Base-by-base conservation (phyloP, 164 flowering plant genomes). In the Protea cynaroides region DNA sequence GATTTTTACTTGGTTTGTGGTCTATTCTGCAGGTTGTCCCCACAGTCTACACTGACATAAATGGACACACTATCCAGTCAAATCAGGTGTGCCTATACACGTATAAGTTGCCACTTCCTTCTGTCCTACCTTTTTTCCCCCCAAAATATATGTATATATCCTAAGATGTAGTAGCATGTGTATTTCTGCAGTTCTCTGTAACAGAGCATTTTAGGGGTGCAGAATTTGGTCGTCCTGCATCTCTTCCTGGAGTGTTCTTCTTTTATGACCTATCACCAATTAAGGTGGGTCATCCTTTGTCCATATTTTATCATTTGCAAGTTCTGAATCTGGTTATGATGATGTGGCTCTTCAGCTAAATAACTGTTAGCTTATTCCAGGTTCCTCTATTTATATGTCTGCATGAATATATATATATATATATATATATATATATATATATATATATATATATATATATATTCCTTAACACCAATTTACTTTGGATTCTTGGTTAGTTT, bases 231-330 rank as follows among this genome's bases (percentile, higher is more conserved):
- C 86, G 65, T 55, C 73, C 82, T 74, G 84, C 81, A 76, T 59
- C 85, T 37, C 76, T 83, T 69, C 97, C 95, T 38, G 97, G 95
- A 61, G 92, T 87, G 60, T 87, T 86, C 82, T 87, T 90, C 86
- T 84, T 86, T 59, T 90, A 90, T 71, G 96, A 90, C 69, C 94
- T 90, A 65, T 90, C 94, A 64, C 96, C 94, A 36, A 88, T 88
- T 58, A 88, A 88, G 87, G 95, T 86, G 44, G n/a, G 78, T 37
- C 37, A 24, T 34, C 24, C 44, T 29, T 14, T 10, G 13, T 24
- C 21, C 49, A 6, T 44, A 44, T 44, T 44, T 8, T 29, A 40
- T 40, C 46, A n/a, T n/a, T 29, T 29, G 34, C 34, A 2, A 29
- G 5, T 29, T 29, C 34, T 29, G 34, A 29, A 29, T 29, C 34